Percentiles rank a stretch among this genome's conserved stretches.
These are phyloP conservation scores for Carex sylvatica DNA, from an alignment of 202 grass and related monocot genomes.

Conservation along the genomic window DNA sequence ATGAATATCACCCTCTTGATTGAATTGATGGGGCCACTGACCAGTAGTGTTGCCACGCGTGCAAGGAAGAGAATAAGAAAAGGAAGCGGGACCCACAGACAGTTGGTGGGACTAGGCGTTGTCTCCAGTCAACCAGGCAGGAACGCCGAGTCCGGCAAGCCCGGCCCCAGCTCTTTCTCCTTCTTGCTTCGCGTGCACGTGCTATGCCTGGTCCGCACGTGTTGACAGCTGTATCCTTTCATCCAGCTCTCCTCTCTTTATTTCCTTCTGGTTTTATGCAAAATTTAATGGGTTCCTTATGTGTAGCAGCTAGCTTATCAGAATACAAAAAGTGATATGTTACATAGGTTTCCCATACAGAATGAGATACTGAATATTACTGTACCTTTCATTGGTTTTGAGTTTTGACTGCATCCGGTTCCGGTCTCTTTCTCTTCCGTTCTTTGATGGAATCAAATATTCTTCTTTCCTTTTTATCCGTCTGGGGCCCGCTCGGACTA, in stretches of 20 bases:
- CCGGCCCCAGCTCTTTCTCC: conserved; percentile 20
- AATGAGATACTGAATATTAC: background rate
- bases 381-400: conserved; percentile 13
- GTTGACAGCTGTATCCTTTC: conserved; percentile 32
- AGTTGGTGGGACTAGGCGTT: conserved; percentile 21
- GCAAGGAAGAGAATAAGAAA: background rate
- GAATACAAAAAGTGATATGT: background rate
- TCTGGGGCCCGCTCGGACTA: background rate
- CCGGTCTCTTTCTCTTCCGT: background rate
- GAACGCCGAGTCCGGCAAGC: background rate
- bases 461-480: background rate
- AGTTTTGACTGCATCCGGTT: conserved; percentile 22
- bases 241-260: background rate
- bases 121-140: conserved; percentile 65
- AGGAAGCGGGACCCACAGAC: background rate
- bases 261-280: background rate
- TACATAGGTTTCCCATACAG: background rate
- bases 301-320: background rate
- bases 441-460: conserved; percentile 27
- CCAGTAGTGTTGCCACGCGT: background rate
- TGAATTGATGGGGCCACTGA: background rate
- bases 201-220: conserved; percentile 31
- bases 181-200: conserved; percentile 30
- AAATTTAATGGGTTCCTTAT: background rate
- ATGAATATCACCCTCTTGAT: background rate